Evolutionary conservation across 2,329 filamentous ascomycete species (phyloP).

Genomic region (Rutstroemia sp.): DNA sequence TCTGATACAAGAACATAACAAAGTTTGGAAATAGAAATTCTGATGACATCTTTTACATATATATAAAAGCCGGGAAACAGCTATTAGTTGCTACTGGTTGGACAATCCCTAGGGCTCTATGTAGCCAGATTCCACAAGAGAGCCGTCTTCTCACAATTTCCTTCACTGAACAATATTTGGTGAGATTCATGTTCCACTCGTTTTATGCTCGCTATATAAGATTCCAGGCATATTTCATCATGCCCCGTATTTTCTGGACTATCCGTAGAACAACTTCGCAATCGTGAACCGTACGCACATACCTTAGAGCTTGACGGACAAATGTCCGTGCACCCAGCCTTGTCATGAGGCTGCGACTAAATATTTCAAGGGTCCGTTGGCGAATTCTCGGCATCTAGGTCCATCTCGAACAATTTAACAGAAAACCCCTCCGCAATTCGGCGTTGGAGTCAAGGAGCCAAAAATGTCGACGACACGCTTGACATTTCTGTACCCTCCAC

Average conservation of each 20-base stretch:
- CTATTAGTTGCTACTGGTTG: no score
- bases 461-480: conserved; percentile 55
- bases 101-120: background rate
- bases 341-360: background rate
- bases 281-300: no score
- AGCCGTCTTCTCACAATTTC: background rate
- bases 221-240: no score
- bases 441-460: background rate
- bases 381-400: background rate
- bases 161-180: background rate
- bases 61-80: no score
- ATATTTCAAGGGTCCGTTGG: background rate
- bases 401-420: background rate
- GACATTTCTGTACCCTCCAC: conserved; percentile 61
- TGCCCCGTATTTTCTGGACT: no score
- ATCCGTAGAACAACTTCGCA: no score
- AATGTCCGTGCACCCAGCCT: background rate
- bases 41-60: background rate
- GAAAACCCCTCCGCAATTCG: background rate
- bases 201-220: background rate
- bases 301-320: no score
- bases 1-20: background rate
- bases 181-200: background rate
- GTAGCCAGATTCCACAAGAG: background rate
- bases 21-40: background rate